A percentile compares a stretch with the other conserved stretches of the same genome.
phyloP scores from a whole-genome alignment of 176 grass and related monocot genomes.

The Cymbopogon citratus region DNA sequence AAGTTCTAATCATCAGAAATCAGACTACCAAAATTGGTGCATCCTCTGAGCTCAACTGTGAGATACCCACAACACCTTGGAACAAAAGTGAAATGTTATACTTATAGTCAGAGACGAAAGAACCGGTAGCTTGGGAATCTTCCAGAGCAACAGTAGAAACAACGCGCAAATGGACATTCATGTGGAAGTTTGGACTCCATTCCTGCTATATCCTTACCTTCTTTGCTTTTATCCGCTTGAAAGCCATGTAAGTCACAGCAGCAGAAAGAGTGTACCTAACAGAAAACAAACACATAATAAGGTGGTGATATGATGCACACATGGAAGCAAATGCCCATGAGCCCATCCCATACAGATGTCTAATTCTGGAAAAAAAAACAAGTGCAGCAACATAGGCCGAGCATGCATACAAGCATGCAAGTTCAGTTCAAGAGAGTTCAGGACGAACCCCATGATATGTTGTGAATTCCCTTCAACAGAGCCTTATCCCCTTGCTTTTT shows the following conservation, averaged over 20 bases:
- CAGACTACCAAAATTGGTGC: slow-evolving; percentile 19
- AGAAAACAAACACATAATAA: slow-evolving; percentile 19
- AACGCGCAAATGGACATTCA: background rate
- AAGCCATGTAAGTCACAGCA: slow-evolving; percentile 85
- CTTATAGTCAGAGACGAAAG: background rate
- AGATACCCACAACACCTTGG: background rate
- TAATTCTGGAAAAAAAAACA: background rate
- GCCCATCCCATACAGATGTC: background rate
- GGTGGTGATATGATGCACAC: background rate
- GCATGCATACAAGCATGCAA: background rate
- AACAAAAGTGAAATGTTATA: background rate
- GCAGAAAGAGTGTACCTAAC: slow-evolving; percentile 91
- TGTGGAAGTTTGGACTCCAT: background rate
- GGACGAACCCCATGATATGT: background rate
- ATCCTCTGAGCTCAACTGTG: background rate
- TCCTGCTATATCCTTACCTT: slow-evolving; percentile 49
- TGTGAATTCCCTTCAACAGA: background rate
- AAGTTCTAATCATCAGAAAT: background rate
- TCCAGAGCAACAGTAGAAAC: background rate
- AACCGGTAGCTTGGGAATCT: background rate
- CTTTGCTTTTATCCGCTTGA: slow-evolving; percentile 64
- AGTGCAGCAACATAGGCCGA: background rate
- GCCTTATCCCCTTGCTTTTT: background rate
- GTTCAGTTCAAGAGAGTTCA: background rate
- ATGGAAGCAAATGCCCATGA: background rate